Base-by-base conservation (phyloP, 2,329 filamentous ascomycete species). In the Claviceps maximensis region DNA sequence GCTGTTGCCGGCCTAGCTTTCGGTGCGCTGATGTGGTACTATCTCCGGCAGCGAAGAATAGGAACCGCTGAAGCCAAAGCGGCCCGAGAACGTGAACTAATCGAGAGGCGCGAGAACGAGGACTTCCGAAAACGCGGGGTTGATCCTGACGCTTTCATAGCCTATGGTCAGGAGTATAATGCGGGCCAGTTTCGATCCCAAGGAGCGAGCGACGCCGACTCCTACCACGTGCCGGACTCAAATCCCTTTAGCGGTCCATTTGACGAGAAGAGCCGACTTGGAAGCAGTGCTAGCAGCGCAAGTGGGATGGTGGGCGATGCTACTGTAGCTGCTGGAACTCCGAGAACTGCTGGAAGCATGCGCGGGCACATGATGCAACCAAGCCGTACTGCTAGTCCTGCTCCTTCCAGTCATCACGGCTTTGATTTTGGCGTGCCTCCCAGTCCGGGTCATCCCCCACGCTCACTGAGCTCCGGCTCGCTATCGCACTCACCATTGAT, bases 81-180 rank as follows among this genome's bases (percentile, higher is more conserved):
- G 9, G 75, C 73, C 17, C 69, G 69, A 36, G 66, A 72, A 53
- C 67, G 68, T 51, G 67, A 70, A 31, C 68, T 74, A 49, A 63
- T 70, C 9, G 77, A 80, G 58, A 74, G 73, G 41, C 56, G 72
- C 3, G 78, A 80, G 61, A 63, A 79, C 41, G 74, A 78, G 57
- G 66, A 70, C 13, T 75, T 76, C 67, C 67, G 70, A 53, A 71
- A 69, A 56, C 67, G 66, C 51, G 76, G 76, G 45, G 61, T 75
- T 57, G 63, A 78, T 61, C 73, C 75, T 1, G 76, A 78, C 60
- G 65, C 67, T 21, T 71, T 77, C 55, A 57, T 61, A 47, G 66
- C 56, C 46, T 52, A 61, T 31, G 60, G 56, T 25, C 58, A 58
- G 3, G 61, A 62, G 47, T 55, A 58, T 48, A 57, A 59, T 42